Conservation (phyloP, 2,329 filamentous ascomycete genomes). For the Cadophora sp. region DNA sequence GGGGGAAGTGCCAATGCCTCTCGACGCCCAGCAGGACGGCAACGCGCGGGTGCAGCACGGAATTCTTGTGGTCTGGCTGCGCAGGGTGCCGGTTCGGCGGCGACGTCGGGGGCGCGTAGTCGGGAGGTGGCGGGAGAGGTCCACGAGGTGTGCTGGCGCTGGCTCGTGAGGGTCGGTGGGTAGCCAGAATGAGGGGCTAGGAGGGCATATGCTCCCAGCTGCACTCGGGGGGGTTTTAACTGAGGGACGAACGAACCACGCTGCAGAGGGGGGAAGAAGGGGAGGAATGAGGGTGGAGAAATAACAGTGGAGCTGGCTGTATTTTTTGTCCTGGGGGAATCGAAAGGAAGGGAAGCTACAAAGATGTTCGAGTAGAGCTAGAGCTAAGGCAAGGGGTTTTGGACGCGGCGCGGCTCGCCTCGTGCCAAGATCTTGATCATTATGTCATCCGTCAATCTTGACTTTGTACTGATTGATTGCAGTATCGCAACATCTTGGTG, state of each 20-base stretch:
- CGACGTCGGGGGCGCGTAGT: conserved; percentile 22
- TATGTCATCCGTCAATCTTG: not conserved
- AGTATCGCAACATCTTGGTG: not conserved
- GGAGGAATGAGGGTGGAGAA: not conserved
- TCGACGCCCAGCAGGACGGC: conserved; percentile 80
- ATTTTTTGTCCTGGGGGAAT: not conserved
- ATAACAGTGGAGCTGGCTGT: not conserved
- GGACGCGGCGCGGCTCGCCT: not conserved
- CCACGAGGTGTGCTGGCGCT: conserved; percentile 18
- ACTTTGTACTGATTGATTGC: not conserved
- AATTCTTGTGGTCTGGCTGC: conserved; percentile 36
- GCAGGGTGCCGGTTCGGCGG: conserved; percentile 38
- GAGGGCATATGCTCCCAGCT: conserved; percentile 46
- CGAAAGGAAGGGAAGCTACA: not conserved
- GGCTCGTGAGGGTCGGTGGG: conserved; percentile 29
- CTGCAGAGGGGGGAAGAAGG: conserved; percentile 11
- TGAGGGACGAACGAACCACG: conserved; percentile 5
- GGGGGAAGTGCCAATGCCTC: conserved; percentile 73
- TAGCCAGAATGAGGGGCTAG: conserved; percentile 41
- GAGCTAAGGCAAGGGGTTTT: not conserved
- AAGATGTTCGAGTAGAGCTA: not conserved
- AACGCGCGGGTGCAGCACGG: conserved; percentile 75
- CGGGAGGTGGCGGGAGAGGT: conserved; percentile 18
- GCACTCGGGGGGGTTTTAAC: conserved; percentile 37
- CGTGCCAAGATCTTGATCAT: not conserved